phyloP scores from a whole-genome alignment of 352 stramenopile genomes.

The Pilasporangium apinafurcum region DNA sequence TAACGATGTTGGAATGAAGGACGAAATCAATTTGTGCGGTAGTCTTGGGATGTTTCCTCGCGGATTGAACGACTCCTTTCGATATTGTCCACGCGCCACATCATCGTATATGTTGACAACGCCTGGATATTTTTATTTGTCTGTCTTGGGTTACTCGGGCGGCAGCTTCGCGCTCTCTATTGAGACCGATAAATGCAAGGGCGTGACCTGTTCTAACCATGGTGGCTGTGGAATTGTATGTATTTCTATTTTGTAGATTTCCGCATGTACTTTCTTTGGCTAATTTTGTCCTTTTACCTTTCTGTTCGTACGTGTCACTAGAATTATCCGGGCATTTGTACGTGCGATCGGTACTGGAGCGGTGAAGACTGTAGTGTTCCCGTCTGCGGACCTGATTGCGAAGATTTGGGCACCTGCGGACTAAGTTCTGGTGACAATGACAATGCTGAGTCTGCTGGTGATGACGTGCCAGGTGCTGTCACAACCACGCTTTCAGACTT shows the following conservation, averaged over 20 bases:
- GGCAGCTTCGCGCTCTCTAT: slow-evolving; percentile 30
- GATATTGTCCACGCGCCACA: slow-evolving; percentile 44
- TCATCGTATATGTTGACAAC: slow-evolving; percentile 43
- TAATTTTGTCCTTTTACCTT: background rate
- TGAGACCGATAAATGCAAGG: slow-evolving; percentile 61
- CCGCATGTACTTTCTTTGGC: background rate
- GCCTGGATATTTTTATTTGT: slow-evolving; percentile 66
- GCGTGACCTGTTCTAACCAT: slow-evolving; percentile 49
- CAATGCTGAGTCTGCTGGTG: background rate
- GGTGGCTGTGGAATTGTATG: slow-evolving; percentile 48
- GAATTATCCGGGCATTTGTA: slow-evolving; percentile 59
- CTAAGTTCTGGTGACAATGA: background rate
- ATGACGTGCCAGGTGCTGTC: background rate
- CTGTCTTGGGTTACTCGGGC: slow-evolving; percentile 47
- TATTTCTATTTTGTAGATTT: slow-evolving; percentile 1
- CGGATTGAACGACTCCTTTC: slow-evolving; percentile 44
- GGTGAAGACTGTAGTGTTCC: slow-evolving; percentile 68
- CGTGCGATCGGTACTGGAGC: slow-evolving; percentile 69
- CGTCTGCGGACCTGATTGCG: slow-evolving; percentile 64
- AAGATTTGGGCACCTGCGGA: slow-evolving; percentile 46
- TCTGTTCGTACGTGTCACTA: background rate
- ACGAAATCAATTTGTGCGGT: slow-evolving; percentile 68
- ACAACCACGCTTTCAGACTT: slow-evolving; percentile 4
- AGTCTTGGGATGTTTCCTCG: slow-evolving; percentile 57
- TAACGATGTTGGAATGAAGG: slow-evolving; percentile 18